Evolutionary conservation across 768 basidiomycete species (phyloP).

Genomic region (Leccinellum albellum): DNA sequence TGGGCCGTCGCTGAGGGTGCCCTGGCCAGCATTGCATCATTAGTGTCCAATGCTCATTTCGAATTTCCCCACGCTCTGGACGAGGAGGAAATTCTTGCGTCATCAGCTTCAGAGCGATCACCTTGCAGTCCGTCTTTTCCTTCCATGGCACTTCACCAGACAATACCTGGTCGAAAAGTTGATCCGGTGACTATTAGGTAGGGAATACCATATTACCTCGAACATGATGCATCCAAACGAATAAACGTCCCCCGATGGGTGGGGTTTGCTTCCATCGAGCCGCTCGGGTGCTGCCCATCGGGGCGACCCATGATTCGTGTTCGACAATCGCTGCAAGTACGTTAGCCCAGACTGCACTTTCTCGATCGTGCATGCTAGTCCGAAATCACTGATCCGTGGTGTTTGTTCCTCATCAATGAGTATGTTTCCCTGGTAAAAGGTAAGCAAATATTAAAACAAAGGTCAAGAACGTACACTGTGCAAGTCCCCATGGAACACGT

Average conservation of each 20-base stretch:
- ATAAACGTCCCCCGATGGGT: not conserved
- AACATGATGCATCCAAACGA: no score
- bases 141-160: no score
- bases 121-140: not conserved
- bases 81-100: not conserved
- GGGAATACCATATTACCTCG: no score
- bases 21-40: constrained; percentile 3
- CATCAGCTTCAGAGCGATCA: not conserved
- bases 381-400: not conserved
- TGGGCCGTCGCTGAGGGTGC: not conserved
- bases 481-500: not conserved
- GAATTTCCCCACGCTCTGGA: not conserved
- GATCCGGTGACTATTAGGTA: no score
- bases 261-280: not conserved
- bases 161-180: no score
- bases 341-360: not conserved
- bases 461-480: not conserved
- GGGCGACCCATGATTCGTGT: not conserved
- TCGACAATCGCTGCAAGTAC: not conserved
- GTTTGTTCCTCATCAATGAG: not conserved
- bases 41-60: not conserved
- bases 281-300: constrained; percentile 5
- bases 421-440: not conserved
- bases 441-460: not conserved
- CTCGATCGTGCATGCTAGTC: not conserved